Evolutionary conservation across 768 basidiomycete genomes (phyloP), one percentile per base, ranked within the genome.

Genomic region (Mycena albidolilacea): DNA sequence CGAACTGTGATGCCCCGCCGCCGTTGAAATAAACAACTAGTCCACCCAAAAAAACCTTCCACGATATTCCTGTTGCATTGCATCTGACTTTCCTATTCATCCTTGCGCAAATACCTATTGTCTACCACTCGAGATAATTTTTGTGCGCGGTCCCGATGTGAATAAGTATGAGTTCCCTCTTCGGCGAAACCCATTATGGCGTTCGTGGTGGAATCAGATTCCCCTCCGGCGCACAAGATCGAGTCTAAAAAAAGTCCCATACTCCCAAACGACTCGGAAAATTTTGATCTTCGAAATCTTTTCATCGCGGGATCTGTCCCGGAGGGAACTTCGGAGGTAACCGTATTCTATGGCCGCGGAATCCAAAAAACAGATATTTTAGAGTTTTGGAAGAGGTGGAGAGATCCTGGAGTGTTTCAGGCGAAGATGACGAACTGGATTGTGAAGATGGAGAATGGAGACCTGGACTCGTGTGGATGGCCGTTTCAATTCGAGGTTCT

Each of bases 401-500:
- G 60, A 61, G n/a, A 41, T 61, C 14, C 21, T 44, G 21, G n/a
- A 23, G 60, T 11, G 60, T 14, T 61, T 19, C 9, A 23, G 1
- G 21, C 60, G 21, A 39, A 15, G 9, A 12, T 23, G 15, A 14
- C 14, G 15, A 3, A 7, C 9, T 14, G 21, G 11, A 21, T 41
- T 7, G n/a, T 41, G 41, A 15, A 61, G 60, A 30, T 21, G 23
- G 39, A 61, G 37, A 5, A 44, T 43, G 5, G 60, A 41, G 60
- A 1, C 3, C 37, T 61, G 60, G 23, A 58, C 37, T 38, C 7
- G 12, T 15, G 5, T 14, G 44, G 46, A 46, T 5, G 58, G 66
- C 7, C 5, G 7, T 14, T 21, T 35, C 55, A 67, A 41, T 17
- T 62, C 67, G 14, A 68, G 58, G 38, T 68, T 52, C 15, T 41